phyloP scores from a whole-genome alignment of 2,329 filamentous ascomycete genomes.

The Dissoconium aciculare region DNA sequence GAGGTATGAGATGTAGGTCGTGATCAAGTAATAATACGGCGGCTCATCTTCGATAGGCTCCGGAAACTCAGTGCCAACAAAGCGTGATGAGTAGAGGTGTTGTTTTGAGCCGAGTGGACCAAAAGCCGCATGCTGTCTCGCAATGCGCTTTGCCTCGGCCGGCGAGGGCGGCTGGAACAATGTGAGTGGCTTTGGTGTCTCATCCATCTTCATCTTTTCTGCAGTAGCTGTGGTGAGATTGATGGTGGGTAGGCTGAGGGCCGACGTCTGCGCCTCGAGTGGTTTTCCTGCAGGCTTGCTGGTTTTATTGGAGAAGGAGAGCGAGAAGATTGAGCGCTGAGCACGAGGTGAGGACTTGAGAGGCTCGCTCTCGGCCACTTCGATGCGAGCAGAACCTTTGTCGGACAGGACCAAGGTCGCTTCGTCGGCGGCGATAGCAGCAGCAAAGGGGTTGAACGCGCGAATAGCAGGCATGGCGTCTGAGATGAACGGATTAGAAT shows the following conservation, averaged over 20 bases:
- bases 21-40: conserved; percentile 90
- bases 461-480: conserved; percentile 46
- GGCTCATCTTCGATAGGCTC: conserved; percentile 87
- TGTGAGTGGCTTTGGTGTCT: conserved; percentile 55
- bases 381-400: conserved; percentile 32
- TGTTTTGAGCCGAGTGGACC: conserved; percentile 65
- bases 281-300: conserved; percentile 34
- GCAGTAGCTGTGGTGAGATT: conserved; percentile 75
- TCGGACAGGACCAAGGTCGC: conserved; percentile 35
- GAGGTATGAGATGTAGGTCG: conserved; percentile 96
- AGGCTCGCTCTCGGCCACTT: conserved; percentile 14
- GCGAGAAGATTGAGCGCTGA: conserved; percentile 16
- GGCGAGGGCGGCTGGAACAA: conserved; percentile 78
- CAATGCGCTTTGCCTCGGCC: conserved; percentile 63
- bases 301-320: conserved; percentile 18
- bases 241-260: conserved; percentile 73
- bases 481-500: conserved; percentile 17
- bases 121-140: conserved; percentile 76
- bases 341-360: conserved; percentile 9
- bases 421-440: conserved; percentile 36
- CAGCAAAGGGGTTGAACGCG: conserved; percentile 44
- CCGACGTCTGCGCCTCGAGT: conserved; percentile 51
- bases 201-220: conserved; percentile 59
- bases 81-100: conserved; percentile 80
- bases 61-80: conserved; percentile 64